A percentile compares a stretch with the other conserved stretches of the same genome.
phyloP scores from a whole-genome alignment of 192 early-diverging fungal genomes.

The Linnemannia zychae region DNA sequence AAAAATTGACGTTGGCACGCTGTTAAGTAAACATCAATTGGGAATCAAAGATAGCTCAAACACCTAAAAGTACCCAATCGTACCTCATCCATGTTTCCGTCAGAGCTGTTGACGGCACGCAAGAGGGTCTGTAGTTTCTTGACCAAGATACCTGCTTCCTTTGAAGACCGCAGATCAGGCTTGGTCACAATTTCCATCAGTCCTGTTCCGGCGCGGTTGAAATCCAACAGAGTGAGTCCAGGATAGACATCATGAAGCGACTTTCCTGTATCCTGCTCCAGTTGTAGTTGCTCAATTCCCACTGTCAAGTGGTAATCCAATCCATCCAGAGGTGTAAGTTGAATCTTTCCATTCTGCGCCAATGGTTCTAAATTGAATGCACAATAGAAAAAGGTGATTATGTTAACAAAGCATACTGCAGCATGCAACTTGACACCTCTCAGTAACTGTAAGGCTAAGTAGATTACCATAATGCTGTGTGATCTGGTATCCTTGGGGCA shows the following conservation, averaged over 20 bases:
- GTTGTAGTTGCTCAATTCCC: constrained; percentile 87
- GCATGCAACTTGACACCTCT: background rate
- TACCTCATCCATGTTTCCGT: constrained; percentile 90
- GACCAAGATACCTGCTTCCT: constrained; percentile 80
- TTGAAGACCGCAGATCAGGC: constrained; percentile 83
- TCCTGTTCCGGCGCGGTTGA: constrained; percentile 90
- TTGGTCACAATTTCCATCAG: constrained; percentile 94
- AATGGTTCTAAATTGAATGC: constrained; percentile 70
- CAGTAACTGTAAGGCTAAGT: background rate
- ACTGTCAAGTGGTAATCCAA: constrained; percentile 64
- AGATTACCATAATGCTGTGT: constrained; percentile 82
- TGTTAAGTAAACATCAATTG: background rate
- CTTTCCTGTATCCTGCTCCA: constrained; percentile 96
- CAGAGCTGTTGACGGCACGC: constrained; percentile 76
- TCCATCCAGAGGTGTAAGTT: constrained; percentile 71
- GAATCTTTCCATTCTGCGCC: constrained; percentile 77
- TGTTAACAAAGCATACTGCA: background rate
- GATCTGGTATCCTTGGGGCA: constrained; percentile 95
- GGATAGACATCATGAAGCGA: constrained; percentile 73
- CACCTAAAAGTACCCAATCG: background rate
- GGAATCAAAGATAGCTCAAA: background rate
- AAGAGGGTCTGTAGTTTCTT: constrained; percentile 85
- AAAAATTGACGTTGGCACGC: background rate
- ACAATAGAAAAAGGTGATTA: background rate
- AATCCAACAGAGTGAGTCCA: constrained; percentile 78